Conservation (phyloP, 2,329 filamentous ascomycete species). For the Massarina eburnea region DNA sequence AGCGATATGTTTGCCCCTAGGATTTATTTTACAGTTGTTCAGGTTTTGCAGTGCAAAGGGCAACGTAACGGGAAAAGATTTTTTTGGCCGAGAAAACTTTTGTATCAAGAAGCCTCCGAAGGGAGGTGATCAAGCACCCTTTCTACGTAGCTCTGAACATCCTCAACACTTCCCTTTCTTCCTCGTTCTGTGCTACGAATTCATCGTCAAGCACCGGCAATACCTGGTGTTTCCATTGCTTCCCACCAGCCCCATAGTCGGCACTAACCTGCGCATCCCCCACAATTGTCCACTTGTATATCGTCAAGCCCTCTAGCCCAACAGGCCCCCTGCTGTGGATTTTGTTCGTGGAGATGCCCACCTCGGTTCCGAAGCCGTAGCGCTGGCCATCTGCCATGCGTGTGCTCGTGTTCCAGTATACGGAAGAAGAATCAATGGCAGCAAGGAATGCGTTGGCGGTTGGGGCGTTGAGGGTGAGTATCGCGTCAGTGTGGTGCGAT, state of each 20-base stretch:
- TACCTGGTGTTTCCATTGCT: slow-evolving; percentile 58
- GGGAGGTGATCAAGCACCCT: no score
- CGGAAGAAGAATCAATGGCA: slow-evolving; percentile 83
- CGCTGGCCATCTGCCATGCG: slow-evolving; percentile 95
- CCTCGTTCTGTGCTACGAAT: slow-evolving; percentile 30
- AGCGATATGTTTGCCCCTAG: no score
- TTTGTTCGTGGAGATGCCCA: slow-evolving; percentile 98
- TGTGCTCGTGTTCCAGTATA: slow-evolving; percentile 96
- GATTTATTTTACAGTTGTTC: no score
- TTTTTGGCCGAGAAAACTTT: no score
- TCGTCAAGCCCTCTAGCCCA: slow-evolving; percentile 89
- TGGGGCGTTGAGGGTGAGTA: slow-evolving; percentile 70
- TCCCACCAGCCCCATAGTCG: slow-evolving; percentile 65
- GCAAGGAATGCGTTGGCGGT: slow-evolving; percentile 82
- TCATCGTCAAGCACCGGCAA: slow-evolving; percentile 43
- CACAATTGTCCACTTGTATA: slow-evolving; percentile 93
- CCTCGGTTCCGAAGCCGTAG: slow-evolving; percentile 96
- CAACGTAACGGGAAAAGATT: no score
- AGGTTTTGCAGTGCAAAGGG: no score
- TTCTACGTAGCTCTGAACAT: slow-evolving; percentile 25
- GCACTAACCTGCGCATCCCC: slow-evolving; percentile 81
- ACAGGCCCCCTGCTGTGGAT: slow-evolving; percentile 94
- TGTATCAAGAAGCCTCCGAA: no score
- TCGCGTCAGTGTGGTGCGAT: slow-evolving; percentile 91
- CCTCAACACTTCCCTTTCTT: slow-evolving; percentile 37